Conservation (phyloP, 108 stramenopile genomes). For the Skeletonema marinoi region DNA sequence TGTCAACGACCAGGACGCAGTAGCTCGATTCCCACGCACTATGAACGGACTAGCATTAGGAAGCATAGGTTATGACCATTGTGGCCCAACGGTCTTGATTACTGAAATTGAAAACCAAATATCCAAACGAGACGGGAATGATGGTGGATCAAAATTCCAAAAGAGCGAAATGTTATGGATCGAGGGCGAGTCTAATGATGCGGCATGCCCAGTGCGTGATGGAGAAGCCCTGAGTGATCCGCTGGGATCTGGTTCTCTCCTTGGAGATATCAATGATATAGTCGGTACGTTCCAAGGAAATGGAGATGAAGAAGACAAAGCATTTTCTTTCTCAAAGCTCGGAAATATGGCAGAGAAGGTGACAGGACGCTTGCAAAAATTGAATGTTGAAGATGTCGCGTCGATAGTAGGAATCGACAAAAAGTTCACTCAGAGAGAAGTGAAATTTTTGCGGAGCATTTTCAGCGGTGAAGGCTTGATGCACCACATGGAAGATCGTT, state of each 20-base stretch:
- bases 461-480: slow-evolving; percentile 69
- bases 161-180: slow-evolving; percentile 59
- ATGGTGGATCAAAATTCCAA: slow-evolving; percentile 5
- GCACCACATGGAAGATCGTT: slow-evolving; percentile 85
- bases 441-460: slow-evolving; percentile 68
- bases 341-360: slow-evolving; percentile 41
- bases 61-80: slow-evolving; percentile 82
- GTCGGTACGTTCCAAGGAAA: slow-evolving; percentile 31
- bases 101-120: slow-evolving; percentile 36
- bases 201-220: slow-evolving; percentile 77
- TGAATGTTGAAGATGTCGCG: slow-evolving; percentile 62
- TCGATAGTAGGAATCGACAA: slow-evolving; percentile 73
- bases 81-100: slow-evolving; percentile 75
- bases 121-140: slow-evolving; percentile 26
- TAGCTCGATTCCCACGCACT: slow-evolving; percentile 83
- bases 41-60: slow-evolving; percentile 65
- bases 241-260: slow-evolving; percentile 62
- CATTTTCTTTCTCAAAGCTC: slow-evolving; percentile 17
- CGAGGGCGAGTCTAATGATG: slow-evolving; percentile 72
- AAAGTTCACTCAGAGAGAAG: slow-evolving; percentile 71
- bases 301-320: slow-evolving; percentile 13
- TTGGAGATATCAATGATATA: slow-evolving; percentile 55
- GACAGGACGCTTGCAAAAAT: slow-evolving; percentile 51
- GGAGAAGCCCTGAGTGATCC: slow-evolving; percentile 60
- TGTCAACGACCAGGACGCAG: slow-evolving; percentile 84